These are phyloP conservation scores for Psidium guajava DNA, from an alignment of 345 rosid genomes.

Conservation along the genomic window DNA sequence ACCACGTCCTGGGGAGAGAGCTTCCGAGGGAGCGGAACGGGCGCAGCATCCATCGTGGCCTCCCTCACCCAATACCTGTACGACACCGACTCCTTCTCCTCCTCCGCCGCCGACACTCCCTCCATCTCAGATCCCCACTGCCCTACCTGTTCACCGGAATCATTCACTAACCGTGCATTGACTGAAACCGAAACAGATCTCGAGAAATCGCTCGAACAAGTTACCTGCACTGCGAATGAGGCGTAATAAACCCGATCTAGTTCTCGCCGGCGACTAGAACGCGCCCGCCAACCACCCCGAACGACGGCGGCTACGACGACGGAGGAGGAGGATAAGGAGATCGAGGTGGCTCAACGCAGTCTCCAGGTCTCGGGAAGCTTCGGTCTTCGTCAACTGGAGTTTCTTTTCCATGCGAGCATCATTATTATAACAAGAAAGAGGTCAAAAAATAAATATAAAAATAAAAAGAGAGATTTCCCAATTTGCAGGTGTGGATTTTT, in stretches of 20 bases:
- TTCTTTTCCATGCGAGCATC: not conserved
- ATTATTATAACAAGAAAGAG: not conserved
- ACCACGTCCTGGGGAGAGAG: conserved; percentile 29
- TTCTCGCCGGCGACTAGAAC: not conserved
- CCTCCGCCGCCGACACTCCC: conserved; percentile 20
- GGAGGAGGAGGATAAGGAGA: not conserved
- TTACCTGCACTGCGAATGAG: not conserved
- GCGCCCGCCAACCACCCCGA: not conserved
- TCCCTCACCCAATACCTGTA: conserved; percentile 92
- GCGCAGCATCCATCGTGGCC: conserved; percentile 61
- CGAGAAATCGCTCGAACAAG: not conserved
- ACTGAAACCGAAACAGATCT: not conserved
- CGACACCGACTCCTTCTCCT: conserved; percentile 30
- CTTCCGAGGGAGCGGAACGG: conserved; percentile 62
- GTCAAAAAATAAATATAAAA: not conserved
- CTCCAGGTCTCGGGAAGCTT: not conserved
- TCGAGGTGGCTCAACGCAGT: not conserved
- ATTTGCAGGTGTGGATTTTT: not conserved
- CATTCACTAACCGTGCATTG: not conserved
- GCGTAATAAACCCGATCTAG: not conserved
- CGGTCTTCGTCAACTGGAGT: not conserved
- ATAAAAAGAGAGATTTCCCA: not conserved
- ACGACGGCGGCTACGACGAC: not conserved
- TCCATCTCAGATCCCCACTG: conserved; percentile 12
- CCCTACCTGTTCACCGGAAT: not conserved